Conservation (phyloP, 108 stramenopile genomes). For the Nitzschia sp. region DNA sequence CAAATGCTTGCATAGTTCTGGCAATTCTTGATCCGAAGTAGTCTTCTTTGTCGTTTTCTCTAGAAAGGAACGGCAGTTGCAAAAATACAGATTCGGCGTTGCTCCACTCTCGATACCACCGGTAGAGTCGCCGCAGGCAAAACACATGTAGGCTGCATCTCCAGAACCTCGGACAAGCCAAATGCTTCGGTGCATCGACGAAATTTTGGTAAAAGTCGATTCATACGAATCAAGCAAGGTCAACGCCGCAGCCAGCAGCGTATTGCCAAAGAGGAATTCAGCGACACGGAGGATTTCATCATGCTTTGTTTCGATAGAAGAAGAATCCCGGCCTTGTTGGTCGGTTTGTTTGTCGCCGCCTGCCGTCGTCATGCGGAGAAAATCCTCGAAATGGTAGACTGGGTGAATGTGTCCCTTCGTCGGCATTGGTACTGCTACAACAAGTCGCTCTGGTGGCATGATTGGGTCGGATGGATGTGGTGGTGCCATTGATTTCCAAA, state of each 20-base stretch:
- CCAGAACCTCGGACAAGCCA: slow-evolving; percentile 13
- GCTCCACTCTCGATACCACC: not conserved
- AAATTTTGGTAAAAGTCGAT: slow-evolving; percentile 6
- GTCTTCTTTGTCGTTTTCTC: slow-evolving; percentile 9
- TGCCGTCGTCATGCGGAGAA: too few relatives aligned
- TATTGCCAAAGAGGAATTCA: slow-evolving; percentile 29
- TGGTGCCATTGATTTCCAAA: too few relatives aligned
- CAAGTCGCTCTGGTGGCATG: too few relatives aligned
- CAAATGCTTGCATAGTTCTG: slow-evolving; percentile 20
- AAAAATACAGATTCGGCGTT: slow-evolving; percentile 13
- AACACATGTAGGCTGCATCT: not conserved
- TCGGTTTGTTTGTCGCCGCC: too few relatives aligned
- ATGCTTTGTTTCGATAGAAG: not conserved
- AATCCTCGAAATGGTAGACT: too few relatives aligned
- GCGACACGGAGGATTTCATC: slow-evolving; percentile 24
- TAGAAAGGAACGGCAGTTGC: slow-evolving; percentile 16
- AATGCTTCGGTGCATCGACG: not conserved
- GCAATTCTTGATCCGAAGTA: not conserved
- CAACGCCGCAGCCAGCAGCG: slow-evolving; percentile 10
- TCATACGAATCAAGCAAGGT: slow-evolving; percentile 8
- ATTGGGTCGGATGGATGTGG: too few relatives aligned
- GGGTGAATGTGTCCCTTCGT: too few relatives aligned
- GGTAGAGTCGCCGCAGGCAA: not conserved
- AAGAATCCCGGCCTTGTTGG: too few relatives aligned
- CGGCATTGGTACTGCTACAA: too few relatives aligned